phyloP scores from a whole-genome alignment of 208 protist genomes.

The Trichomonas vaginalis region DNA sequence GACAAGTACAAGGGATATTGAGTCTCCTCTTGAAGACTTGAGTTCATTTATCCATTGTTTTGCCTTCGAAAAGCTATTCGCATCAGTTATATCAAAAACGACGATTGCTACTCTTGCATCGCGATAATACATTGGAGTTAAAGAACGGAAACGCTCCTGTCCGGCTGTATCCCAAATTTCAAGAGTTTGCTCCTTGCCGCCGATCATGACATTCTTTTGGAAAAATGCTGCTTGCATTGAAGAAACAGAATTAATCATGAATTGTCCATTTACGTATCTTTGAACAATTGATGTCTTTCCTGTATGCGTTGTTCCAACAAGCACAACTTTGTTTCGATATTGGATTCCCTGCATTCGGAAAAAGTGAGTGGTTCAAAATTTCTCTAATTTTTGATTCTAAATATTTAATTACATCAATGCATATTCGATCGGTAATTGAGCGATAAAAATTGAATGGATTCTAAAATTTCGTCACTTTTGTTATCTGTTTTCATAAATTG shows the following conservation, averaged over 20 bases:
- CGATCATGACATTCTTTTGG: neutral
- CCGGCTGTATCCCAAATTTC: conserved; percentile 18
- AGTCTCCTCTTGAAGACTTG: neutral
- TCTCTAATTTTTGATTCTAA: no score
- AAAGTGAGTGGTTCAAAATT: no score
- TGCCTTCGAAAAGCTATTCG: conserved; percentile 30
- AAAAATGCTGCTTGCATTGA: neutral
- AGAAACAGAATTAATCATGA: neutral
- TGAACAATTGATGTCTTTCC: neutral
- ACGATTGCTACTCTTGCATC: conserved; percentile 87
- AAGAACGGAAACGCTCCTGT: conserved; percentile 68
- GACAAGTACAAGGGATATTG: neutral
- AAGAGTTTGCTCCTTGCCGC: neutral
- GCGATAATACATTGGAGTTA: conserved; percentile 76
- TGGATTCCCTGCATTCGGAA: no score
- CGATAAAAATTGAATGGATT: no score
- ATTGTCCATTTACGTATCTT: neutral
- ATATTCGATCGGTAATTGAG: no score
- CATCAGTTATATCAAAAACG: conserved; percentile 55
- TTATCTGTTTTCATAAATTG: no score
- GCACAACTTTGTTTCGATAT: neutral
- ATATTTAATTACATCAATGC: no score
- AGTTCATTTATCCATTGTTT: conserved; percentile 19
- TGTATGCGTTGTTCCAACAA: neutral
- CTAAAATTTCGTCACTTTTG: no score